These are phyloP conservation scores for Fusarium papillatum DNA, from an alignment of 2,329 filamentous ascomycete genomes.

Conservation along the genomic window DNA sequence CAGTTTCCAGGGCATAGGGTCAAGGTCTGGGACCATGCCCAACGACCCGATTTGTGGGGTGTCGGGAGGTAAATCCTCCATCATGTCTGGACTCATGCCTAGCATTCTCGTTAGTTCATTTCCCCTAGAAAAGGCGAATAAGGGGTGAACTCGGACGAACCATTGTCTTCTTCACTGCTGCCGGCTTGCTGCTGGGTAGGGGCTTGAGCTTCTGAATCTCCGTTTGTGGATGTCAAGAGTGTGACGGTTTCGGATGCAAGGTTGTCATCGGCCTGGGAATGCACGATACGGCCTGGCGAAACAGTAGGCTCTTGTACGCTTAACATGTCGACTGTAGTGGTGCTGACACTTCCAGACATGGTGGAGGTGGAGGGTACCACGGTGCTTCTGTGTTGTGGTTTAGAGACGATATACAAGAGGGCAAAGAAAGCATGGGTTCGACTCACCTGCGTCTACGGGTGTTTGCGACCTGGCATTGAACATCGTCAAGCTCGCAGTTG, in stretches of 20 bases:
- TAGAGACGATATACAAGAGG: neutral
- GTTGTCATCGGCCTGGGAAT: neutral
- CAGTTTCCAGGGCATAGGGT: neutral
- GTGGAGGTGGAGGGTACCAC: neutral
- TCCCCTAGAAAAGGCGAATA: neutral
- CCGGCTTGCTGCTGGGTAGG: neutral
- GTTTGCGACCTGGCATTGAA: neutral
- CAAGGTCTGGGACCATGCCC: neutral
- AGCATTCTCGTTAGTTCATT: neutral
- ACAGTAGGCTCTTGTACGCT: neutral
- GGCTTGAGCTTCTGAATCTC: neutral
- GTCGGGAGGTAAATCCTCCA: neutral
- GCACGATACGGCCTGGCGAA: neutral
- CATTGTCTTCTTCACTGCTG: neutral
- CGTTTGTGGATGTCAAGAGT: neutral
- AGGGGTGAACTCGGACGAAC: neutral
- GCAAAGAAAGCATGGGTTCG: neutral
- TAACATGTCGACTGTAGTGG: neutral
- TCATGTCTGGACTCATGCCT: neutral
- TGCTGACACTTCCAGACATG: neutral
- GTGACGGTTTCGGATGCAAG: neutral
- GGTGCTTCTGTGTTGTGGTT: neutral
- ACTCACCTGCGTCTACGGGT: neutral
- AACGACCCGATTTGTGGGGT: neutral
- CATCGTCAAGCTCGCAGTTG: neutral